Conservation (phyloP, 2,329 filamentous ascomycete species). For the Davidsoniella australis region DNA sequence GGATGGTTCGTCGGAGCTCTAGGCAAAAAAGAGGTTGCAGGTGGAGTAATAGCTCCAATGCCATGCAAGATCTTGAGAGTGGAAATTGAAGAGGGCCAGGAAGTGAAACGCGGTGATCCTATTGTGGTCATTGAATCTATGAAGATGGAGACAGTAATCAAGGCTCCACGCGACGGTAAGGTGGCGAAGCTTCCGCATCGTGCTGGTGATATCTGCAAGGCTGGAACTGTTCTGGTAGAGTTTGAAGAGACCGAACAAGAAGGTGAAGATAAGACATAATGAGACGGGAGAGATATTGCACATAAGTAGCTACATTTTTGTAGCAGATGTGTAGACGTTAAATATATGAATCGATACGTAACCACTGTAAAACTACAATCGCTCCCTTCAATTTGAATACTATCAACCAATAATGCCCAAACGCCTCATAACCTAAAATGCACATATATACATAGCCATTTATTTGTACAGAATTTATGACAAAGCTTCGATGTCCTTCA, state of each 20-base stretch:
- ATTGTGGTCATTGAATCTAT: conserved; percentile 82
- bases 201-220: conserved; percentile 64
- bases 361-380: too few relatives aligned
- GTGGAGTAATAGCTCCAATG: conserved; percentile 86
- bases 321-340: background rate
- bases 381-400: too few relatives aligned
- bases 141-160: conserved; percentile 80
- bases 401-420: too few relatives aligned
- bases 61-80: conserved; percentile 91
- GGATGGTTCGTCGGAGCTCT: conserved; percentile 78
- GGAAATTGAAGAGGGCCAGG: conserved; percentile 66
- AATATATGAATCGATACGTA: background rate
- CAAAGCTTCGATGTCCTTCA: conserved; percentile 8
- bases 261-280: background rate
- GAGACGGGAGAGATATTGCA: background rate
- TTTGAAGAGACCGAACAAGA: conserved; percentile 36
- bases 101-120: conserved; percentile 69
- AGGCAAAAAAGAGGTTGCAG: conserved; percentile 61
- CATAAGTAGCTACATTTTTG: too few relatives aligned
- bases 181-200: conserved; percentile 59
- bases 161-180: conserved; percentile 55
- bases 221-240: conserved; percentile 55
- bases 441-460: background rate
- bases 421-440: background rate
- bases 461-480: background rate